phyloP scores from a whole-genome alignment of 352 stramenopile species.

The Thraustotheca clavata region DNA sequence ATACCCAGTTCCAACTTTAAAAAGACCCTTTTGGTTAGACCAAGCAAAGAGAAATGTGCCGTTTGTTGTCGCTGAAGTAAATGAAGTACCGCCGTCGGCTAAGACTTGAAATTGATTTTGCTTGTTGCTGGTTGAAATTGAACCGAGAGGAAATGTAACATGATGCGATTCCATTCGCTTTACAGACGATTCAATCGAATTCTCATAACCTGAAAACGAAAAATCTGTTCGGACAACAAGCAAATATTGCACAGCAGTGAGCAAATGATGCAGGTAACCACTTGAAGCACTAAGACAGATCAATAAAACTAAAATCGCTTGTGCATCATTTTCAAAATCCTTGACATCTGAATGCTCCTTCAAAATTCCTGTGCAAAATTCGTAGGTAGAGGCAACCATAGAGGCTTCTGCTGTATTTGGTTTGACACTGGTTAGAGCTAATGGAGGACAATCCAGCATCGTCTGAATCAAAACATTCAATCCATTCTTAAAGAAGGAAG shows the following conservation, averaged over 20 bases:
- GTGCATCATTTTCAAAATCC: too few relatives aligned
- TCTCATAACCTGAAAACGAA: constrained; percentile 4
- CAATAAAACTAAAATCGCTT: constrained; percentile 41
- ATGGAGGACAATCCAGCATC: constrained; percentile 9
- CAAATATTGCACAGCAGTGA: constrained; percentile 23
- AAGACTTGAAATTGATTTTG: constrained; percentile 37
- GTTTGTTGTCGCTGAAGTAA: constrained; percentile 53
- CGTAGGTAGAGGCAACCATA: constrained; percentile 4
- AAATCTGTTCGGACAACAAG: constrained; percentile 37
- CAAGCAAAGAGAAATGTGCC: constrained; percentile 63
- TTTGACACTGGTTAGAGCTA: neutral
- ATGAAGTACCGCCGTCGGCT: constrained; percentile 20
- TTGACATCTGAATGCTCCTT: constrained; percentile 3
- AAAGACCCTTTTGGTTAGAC: constrained; percentile 33
- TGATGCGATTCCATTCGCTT: constrained; percentile 41
- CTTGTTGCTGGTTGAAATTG: constrained; percentile 33
- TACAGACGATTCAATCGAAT: too few relatives aligned
- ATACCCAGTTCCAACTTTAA: constrained; percentile 56
- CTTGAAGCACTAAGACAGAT: constrained; percentile 49
- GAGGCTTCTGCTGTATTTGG: constrained; percentile 15
- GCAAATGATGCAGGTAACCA: constrained; percentile 24
- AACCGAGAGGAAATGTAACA: constrained; percentile 43
- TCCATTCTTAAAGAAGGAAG: constrained; percentile 14
- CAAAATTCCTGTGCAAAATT: neutral
- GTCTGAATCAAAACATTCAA: constrained; percentile 5